Conservation (phyloP, 192 early-diverging fungal species). For the Lunasporangiospora selenospora region DNA sequence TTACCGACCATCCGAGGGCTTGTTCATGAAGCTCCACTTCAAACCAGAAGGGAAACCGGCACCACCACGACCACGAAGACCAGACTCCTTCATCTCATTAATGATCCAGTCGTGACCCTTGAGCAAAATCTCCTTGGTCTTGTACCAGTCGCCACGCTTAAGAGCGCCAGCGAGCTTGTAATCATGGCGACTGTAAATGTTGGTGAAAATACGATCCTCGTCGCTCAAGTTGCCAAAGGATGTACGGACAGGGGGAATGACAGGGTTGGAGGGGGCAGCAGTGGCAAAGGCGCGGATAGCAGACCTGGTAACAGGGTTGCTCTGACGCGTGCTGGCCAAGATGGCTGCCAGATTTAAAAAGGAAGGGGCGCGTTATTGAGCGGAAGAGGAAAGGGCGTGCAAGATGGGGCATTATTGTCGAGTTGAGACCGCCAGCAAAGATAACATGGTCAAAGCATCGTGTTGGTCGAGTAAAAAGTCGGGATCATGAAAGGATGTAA, state of each 20-base stretch:
- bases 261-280: conserved; percentile 42
- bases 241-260: conserved; percentile 46
- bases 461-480: background rate
- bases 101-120: conserved; percentile 99
- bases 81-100: conserved; percentile 96
- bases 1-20: conserved; percentile 79
- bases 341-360: conserved; percentile 12
- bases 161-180: conserved; percentile 86
- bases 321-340: conserved; percentile 21
- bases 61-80: conserved; percentile 93
- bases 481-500: background rate
- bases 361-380: background rate
- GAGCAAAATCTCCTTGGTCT: conserved; percentile 96
- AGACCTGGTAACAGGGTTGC: conserved; percentile 9
- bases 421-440: background rate
- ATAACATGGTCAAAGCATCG: background rate
- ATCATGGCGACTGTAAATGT: conserved; percentile 94
- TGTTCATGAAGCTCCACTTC: conserved; percentile 99
- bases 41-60: conserved; percentile 98
- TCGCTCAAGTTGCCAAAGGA: conserved; percentile 81
- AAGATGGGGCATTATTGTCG: background rate
- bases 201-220: conserved; percentile 98
- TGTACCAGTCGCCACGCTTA: conserved; percentile 98
- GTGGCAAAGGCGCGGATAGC: conserved; percentile 39
- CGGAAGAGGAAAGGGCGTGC: background rate